Base-by-base conservation (phyloP, 306 rosid species). In the Inga leiocalycina region DNA sequence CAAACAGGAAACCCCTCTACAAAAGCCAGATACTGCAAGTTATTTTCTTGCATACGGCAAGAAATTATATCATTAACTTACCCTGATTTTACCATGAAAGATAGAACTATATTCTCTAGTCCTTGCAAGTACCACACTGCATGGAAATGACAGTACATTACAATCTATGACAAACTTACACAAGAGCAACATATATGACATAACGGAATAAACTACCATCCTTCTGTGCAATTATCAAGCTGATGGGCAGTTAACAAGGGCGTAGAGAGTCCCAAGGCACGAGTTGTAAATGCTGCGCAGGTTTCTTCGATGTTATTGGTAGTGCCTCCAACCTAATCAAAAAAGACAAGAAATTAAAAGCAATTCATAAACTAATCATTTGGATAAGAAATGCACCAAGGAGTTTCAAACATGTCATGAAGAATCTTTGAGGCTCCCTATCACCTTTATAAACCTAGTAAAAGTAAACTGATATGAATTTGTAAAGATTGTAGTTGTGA, bases 141-240 rank as follows among this genome's bases (percentile, higher is more conserved):
- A 90, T 15, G 71, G 68, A 81, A 74, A 81, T 27, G 43, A 81
- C 71, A 71, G 69, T 84, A 73, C 49, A 80, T 82, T 84, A 92
- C 69, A 64, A 43, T 71, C 73, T 67, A 61, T n/a, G 65, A 45
- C 37, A 65, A 56, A 79, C 19, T 79, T 66, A 79, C 76, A 78
- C 34, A 67, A 45, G 71, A 56, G 65, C n/a, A 5, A 52, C 75
- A 22, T 59, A 59, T n/a, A 9, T 59, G 66, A 22, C 34, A 59
- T 52, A 61, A 37, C 69, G 77, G 62, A 84, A 69, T 80, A 64
- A 64, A 49, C 41, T 93, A 96, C 99, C 99, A 96, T 90, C 99
- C 98, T 87, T 93, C 98, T 0, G 98, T 93, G 86, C 99, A 93
- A 76, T 96, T 96, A 78, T 96, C 99, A 85, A 93, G 92, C 88